phyloP scores from a whole-genome alignment of 164 flowering plant species.

The Tinospora cordifolia region DNA sequence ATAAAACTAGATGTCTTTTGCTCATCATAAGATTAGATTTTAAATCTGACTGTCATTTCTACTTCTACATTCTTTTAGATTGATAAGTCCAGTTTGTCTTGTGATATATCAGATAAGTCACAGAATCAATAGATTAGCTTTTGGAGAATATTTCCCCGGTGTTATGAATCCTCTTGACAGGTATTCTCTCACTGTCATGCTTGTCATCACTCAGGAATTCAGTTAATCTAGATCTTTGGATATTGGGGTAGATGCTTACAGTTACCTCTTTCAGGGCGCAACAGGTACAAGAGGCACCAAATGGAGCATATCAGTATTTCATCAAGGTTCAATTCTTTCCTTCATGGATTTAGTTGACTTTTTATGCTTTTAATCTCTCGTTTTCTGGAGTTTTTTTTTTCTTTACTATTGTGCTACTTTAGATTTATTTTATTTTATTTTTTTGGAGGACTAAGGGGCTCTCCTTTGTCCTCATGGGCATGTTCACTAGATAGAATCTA shows the following conservation, averaged over 20 bases:
- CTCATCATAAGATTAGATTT: not conserved
- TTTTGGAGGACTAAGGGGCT: not conserved
- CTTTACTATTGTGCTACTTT: too few species aligned
- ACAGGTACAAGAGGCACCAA: conserved; percentile 56
- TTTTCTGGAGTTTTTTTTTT: too few species aligned
- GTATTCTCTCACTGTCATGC: conserved; percentile 26
- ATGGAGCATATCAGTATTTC: conserved; percentile 79
- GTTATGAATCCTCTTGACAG: conserved; percentile 78
- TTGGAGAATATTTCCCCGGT: conserved; percentile 79
- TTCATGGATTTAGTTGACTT: not conserved
- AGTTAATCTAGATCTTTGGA: not conserved
- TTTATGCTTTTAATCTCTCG: too few species aligned
- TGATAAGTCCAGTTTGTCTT: not conserved
- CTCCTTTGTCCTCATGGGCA: not conserved
- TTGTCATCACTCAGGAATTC: not conserved
- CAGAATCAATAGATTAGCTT: conserved; percentile 70
- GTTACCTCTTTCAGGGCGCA: conserved; percentile 42
- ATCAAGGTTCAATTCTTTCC: conserved; percentile 47
- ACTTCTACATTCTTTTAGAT: not conserved
- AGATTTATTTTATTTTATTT: not conserved
- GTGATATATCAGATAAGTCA: conserved; percentile 50
- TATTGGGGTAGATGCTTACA: not conserved
- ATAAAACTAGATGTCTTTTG: not conserved
- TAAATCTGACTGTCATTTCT: not conserved
- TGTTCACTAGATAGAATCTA: not conserved